Evolutionary conservation across 2,329 filamentous ascomycete species (phyloP), one percentile per base, ranked within the genome.

Genomic region (Calonectria pseudoturangicola): DNA sequence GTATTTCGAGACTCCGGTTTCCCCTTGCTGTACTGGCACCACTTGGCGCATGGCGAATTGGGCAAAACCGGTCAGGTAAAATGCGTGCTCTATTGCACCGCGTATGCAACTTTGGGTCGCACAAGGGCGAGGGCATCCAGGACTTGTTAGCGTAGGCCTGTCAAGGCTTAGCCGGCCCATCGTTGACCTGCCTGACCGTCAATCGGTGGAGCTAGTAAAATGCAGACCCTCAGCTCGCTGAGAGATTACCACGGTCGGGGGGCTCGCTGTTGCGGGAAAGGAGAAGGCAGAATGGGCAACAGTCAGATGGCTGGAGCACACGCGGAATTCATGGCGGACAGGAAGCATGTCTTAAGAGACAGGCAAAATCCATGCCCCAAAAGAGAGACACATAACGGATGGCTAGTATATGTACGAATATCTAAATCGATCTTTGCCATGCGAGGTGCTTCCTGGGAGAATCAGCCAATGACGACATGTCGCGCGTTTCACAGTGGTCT

Each of bases 401-500:
- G 33, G 21, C 13, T 41, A 27, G 30, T 27, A 10, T 16, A 48
- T 50, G 62, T 65, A 45, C 27, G 36, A 47, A 70, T 71, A 70
- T 67, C 50, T 50, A 21, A 64, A 64, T 45, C 70, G 36, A 68
- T 58, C 36, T 33, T 48, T 68, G 51, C 30, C 30, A 39, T 48
- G 47, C 30, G 67, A 70, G 45, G 56, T 60, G 66, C 25, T 67
- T 65, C 41, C 66, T 62, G 63, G 70, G 71, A 75, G 28, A 74
- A 66, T 72, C 69, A 45, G 63, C 77, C 77, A 79, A 78, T 76
- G 66, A 60, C 56, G 58, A 41, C 50, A 70, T 63, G 69, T 73
- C 54, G 70, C 72, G 75, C 56, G 58, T 71, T 58, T 48, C 65
- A 66, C 66, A 72, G 33, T 56, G 36, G 47, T 33, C 27, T 63